A percentile compares a stretch with the other conserved stretches of the same genome.
Evolutionary conservation across 164 flowering plant species (phyloP).

Genomic region (Chimonanthus praecox): DNA sequence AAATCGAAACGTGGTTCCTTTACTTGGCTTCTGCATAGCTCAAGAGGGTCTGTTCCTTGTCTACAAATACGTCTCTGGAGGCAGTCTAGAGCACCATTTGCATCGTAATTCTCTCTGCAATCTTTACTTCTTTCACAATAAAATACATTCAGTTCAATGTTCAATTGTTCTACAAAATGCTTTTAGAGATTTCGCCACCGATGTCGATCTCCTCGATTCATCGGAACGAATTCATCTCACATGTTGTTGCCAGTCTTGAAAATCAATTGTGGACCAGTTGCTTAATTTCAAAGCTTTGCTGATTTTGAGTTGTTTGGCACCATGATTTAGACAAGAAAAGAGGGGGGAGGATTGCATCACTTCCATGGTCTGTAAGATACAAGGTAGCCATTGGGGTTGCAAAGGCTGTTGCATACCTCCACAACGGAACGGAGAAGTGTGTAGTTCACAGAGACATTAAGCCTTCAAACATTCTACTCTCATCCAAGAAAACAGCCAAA

Average conservation of each 20-base stretch:
- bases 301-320: constrained; percentile 9
- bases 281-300: not conserved
- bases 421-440: constrained; percentile 77
- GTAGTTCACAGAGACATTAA: constrained; percentile 92
- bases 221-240: too few relatives aligned
- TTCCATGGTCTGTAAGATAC: constrained; percentile 78
- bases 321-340: constrained; percentile 48
- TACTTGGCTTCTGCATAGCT: constrained; percentile 84
- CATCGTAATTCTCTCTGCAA: constrained; percentile 43
- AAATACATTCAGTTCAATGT: too few relatives aligned
- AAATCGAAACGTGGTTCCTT: constrained; percentile 64
- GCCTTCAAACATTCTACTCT: constrained; percentile 86
- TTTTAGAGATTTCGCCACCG: too few relatives aligned
- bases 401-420: constrained; percentile 69
- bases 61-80: constrained; percentile 84
- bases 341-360: constrained; percentile 42
- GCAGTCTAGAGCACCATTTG: constrained; percentile 79
- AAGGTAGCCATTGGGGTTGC: constrained; percentile 82
- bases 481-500: constrained; percentile 74
- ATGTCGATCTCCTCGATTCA: too few relatives aligned
- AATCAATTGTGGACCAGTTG: too few relatives aligned
- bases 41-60: constrained; percentile 82
- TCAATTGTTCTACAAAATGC: too few relatives aligned
- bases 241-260: too few relatives aligned
- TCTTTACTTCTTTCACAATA: too few relatives aligned